A percentile compares a stretch with the other conserved stretches of the same genome.
Evolutionary conservation across 1,284 basidiomycete species (phyloP).

Genomic region (Papiliotrema flavescens): DNA sequence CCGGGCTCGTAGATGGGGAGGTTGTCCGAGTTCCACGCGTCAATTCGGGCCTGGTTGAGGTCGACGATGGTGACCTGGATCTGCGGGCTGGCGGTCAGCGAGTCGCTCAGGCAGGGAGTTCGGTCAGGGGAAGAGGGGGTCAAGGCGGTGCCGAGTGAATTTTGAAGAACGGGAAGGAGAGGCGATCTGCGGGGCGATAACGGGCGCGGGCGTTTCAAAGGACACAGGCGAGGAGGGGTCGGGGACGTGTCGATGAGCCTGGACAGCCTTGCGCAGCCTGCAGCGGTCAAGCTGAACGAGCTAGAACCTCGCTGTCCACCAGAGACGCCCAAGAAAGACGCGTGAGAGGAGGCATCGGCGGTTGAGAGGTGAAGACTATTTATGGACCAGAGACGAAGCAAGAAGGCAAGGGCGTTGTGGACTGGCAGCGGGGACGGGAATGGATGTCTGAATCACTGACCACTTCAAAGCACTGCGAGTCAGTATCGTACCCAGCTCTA

Average conservation of each 20-base stretch:
- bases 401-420: not conserved
- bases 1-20: constrained; percentile 90
- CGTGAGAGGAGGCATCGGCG: too few species aligned
- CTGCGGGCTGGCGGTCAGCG: constrained; percentile 60
- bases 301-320: too few species aligned
- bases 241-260: too few species aligned
- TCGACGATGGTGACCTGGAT: constrained; percentile 97
- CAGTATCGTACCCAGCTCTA: not conserved
- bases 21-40: constrained; percentile 81
- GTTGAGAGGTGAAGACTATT: too few species aligned
- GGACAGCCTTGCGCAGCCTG: too few species aligned
- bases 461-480: constrained; percentile 34
- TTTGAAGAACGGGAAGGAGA: not conserved
- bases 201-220: too few species aligned
- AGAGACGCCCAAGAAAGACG: too few species aligned
- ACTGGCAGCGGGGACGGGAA: not conserved
- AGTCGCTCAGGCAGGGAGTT: not conserved
- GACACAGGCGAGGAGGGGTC: too few species aligned
- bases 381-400: not conserved
- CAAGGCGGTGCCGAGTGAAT: not conserved
- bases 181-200: too few species aligned
- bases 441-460: constrained; percentile 16
- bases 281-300: too few species aligned
- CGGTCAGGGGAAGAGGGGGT: not conserved
- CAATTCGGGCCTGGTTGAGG: constrained; percentile 88